A percentile compares a stretch with the other conserved stretches of the same genome.
Evolutionary conservation across 139 green algal species (phyloP).

Genomic region (Ostreobium quekettii): DNA sequence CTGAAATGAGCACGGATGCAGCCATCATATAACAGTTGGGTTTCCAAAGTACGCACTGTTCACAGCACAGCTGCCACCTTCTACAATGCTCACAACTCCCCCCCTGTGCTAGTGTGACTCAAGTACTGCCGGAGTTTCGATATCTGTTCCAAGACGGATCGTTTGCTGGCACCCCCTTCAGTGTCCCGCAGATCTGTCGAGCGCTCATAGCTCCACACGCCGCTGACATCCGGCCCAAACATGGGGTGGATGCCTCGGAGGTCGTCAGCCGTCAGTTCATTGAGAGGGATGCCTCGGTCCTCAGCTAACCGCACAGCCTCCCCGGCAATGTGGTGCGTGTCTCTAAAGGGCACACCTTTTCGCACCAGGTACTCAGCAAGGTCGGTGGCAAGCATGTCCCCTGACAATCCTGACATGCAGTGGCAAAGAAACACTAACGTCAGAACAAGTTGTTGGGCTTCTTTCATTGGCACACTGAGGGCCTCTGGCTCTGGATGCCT

Average conservation of each 20-base stretch:
- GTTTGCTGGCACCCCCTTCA: slow-evolving; percentile 78
- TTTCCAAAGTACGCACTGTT: too few relatives aligned
- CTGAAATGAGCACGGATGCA: too few relatives aligned
- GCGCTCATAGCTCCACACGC: slow-evolving; percentile 79
- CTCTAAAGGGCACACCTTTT: slow-evolving; percentile 87
- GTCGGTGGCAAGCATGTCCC: slow-evolving; percentile 96
- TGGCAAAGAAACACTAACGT: neutral
- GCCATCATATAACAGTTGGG: too few relatives aligned
- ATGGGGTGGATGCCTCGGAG: slow-evolving; percentile 75
- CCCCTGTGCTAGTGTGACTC: too few relatives aligned
- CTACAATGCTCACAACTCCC: too few relatives aligned
- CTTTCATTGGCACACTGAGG: too few relatives aligned
- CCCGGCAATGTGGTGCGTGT: slow-evolving; percentile 92
- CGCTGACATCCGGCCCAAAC: slow-evolving; percentile 79
- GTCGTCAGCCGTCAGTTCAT: slow-evolving; percentile 63
- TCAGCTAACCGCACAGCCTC: slow-evolving; percentile 89
- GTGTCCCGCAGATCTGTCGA: slow-evolving; percentile 85
- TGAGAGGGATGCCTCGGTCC: slow-evolving; percentile 60
- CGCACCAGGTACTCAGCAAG: slow-evolving; percentile 98
- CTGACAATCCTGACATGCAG: slow-evolving; percentile 54
- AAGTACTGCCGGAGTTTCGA: slow-evolving; percentile 60
- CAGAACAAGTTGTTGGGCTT: neutral
- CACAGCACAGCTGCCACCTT: too few relatives aligned
- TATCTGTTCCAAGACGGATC: slow-evolving; percentile 83
- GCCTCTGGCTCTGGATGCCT: too few relatives aligned